These are phyloP conservation scores for Monosporascus sp. DNA, from an alignment of 2,329 filamentous ascomycete species.

Conservation along the genomic window DNA sequence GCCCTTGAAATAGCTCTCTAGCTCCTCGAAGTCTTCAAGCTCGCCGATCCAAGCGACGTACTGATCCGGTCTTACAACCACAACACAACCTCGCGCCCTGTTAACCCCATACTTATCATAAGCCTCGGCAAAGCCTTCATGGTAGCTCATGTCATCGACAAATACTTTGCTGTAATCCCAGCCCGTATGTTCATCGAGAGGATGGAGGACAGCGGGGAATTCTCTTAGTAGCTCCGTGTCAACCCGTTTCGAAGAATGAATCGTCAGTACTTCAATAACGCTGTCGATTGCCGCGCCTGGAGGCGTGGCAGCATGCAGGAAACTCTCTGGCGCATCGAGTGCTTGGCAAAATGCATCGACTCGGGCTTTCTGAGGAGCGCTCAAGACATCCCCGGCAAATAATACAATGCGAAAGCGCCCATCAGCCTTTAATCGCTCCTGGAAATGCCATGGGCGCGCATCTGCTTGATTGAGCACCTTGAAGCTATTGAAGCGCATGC, in stretches of 20 bases:
- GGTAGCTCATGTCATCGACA: conserved; percentile 48
- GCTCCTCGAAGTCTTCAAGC: conserved; percentile 29
- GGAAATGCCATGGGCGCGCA: conserved; percentile 53
- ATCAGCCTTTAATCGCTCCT: conserved; percentile 49
- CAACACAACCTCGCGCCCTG: conserved; percentile 47
- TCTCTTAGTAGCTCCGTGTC: conserved; percentile 44
- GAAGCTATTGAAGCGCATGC: conserved; percentile 53
- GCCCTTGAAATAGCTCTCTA: conserved; percentile 30
- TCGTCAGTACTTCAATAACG: conserved; percentile 54
- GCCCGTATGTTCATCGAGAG: conserved; percentile 38
- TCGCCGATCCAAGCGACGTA: conserved; percentile 47
- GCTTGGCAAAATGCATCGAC: conserved; percentile 42
- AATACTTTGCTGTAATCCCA: conserved; percentile 55
- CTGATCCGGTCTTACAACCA: conserved; percentile 61
- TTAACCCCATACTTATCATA: conserved; percentile 57
- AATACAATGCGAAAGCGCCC: conserved; percentile 55
- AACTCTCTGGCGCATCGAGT: conserved; percentile 28
- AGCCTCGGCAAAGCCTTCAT: conserved; percentile 45
- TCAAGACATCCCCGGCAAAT: conserved; percentile 54
- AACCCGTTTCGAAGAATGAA: conserved; percentile 49
- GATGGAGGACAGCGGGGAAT: conserved; percentile 44
- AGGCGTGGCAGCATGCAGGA: conserved; percentile 7
- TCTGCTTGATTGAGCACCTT: conserved; percentile 55
- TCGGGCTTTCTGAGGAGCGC: conserved; percentile 35
- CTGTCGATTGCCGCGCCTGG: conserved; percentile 4